A percentile compares a stretch with the other conserved stretches of the same genome.
phyloP scores from a whole-genome alignment of 768 basidiomycete genomes.

The Rubroboletus satanas region DNA sequence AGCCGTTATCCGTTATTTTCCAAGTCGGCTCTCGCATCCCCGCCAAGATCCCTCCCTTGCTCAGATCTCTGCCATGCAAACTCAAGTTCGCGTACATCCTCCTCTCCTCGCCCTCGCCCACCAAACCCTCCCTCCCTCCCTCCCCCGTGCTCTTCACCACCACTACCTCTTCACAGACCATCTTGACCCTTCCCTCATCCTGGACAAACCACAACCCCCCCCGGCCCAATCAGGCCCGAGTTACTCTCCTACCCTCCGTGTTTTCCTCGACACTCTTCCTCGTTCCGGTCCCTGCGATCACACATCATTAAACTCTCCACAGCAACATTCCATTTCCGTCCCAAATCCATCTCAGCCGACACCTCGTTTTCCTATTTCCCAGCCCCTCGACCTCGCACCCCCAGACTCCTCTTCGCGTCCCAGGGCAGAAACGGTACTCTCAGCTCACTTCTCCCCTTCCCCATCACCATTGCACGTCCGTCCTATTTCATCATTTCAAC shows the following conservation, averaged over 20 bases:
- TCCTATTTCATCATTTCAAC: slow-evolving; percentile 37
- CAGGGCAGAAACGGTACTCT: background rate
- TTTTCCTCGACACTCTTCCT: slow-evolving; percentile 29
- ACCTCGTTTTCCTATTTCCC: slow-evolving; percentile 19
- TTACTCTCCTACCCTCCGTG: slow-evolving; percentile 31
- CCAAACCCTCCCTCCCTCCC: background rate
- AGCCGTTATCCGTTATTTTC: slow-evolving; percentile 15
- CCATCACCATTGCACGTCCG: slow-evolving; percentile 44
- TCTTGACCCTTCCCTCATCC: slow-evolving; percentile 26
- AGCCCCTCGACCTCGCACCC: slow-evolving; percentile 11
- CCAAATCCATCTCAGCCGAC: slow-evolving; percentile 16
- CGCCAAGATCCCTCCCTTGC: slow-evolving; percentile 9
- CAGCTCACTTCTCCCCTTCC: slow-evolving; percentile 34
- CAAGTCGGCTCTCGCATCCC: slow-evolving; percentile 11
- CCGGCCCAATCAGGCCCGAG: slow-evolving; percentile 35
- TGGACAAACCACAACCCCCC: slow-evolving; percentile 34
- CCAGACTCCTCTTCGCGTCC: background rate
- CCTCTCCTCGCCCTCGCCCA: slow-evolving; percentile 16
- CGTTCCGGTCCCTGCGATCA: slow-evolving; percentile 34
- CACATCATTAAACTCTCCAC: slow-evolving; percentile 15
- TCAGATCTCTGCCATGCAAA: slow-evolving; percentile 23
- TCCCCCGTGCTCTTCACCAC: slow-evolving; percentile 12
- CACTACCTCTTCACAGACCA: slow-evolving; percentile 28
- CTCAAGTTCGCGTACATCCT: slow-evolving; percentile 26
- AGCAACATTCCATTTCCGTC: slow-evolving; percentile 11